Percentiles rank a stretch among this genome's conserved stretches.
These are phyloP conservation scores for Microsporum canis DNA, from an alignment of 2,329 filamentous ascomycete species.

Conservation along the genomic window DNA sequence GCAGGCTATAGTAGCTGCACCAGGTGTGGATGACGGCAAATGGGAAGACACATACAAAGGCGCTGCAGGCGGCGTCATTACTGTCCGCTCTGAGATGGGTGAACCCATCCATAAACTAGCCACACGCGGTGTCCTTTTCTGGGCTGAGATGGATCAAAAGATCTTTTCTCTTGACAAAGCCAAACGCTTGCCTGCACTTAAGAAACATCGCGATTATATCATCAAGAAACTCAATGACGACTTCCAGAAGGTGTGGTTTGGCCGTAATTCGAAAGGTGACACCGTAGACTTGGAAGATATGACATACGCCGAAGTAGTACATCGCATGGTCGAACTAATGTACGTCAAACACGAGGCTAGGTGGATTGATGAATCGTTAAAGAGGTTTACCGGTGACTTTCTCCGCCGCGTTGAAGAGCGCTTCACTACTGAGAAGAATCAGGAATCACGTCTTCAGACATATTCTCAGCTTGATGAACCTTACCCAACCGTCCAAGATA, in stretches of 20 bases:
- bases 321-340: conserved; percentile 77
- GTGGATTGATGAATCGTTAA: conserved; percentile 82
- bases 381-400: conserved; percentile 80
- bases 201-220: conserved; percentile 80
- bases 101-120: conserved; percentile 99
- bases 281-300: conserved; percentile 87
- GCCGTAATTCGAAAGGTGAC: conserved; percentile 66
- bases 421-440: conserved; percentile 62
- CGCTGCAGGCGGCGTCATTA: conserved; percentile 84
- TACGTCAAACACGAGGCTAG: conserved; percentile 82
- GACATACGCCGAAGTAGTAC: conserved; percentile 82
- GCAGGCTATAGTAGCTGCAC: conserved; percentile 77
- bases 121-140: conserved; percentile 89
- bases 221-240: conserved; percentile 94
- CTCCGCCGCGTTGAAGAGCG: conserved; percentile 95
- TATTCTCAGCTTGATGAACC: conserved; percentile 80
- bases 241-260: conserved; percentile 96
- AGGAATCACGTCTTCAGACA: conserved; percentile 75
- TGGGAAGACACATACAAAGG: conserved; percentile 95
- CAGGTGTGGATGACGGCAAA: conserved; percentile 65
- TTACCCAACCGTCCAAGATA: conserved; percentile 63
- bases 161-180: conserved; percentile 95
- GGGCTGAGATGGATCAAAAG: conserved; percentile 98
- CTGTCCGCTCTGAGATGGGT: conserved; percentile 96
- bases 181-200: conserved; percentile 76